Percentiles rank a stretch among this genome's conserved stretches.
These are phyloP conservation scores for Microglena sp. DNA, from an alignment of 139 green algal species.

Conservation along the genomic window DNA sequence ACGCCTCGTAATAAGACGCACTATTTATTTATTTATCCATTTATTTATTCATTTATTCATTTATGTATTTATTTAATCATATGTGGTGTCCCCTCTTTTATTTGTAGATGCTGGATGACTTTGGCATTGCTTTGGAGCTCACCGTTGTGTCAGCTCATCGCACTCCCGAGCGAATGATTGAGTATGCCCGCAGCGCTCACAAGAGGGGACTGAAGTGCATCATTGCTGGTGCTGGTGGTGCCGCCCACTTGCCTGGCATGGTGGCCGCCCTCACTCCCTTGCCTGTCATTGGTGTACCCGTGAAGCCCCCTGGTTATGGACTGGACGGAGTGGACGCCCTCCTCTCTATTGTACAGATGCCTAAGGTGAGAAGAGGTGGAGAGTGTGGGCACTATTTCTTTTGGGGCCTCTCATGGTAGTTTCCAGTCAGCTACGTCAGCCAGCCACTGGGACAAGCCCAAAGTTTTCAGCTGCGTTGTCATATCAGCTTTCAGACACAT, in stretches of 20 bases:
- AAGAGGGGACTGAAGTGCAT: constrained; percentile 69
- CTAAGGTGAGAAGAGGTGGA: too few species aligned
- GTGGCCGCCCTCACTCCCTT: constrained; percentile 91
- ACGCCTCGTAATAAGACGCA: too few species aligned
- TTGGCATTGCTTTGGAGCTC: constrained; percentile 70
- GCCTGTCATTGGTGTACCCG: constrained; percentile 92
- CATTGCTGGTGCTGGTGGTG: constrained; percentile 90
- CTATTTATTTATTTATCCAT: too few species aligned
- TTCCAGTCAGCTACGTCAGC: too few species aligned
- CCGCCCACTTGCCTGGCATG: constrained; percentile 95
- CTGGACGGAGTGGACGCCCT: constrained; percentile 94
- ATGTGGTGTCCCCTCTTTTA: constrained; percentile 3
- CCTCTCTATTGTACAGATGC: constrained; percentile 93
- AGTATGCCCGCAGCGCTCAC: constrained; percentile 74
- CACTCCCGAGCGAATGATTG: constrained; percentile 89
- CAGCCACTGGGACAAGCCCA: too few species aligned
- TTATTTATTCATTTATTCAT: too few species aligned
- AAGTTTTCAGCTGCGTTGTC: too few species aligned
- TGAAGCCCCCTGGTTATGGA: constrained; percentile 66
- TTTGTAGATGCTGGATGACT: constrained; percentile 53
- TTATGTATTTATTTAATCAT: too few species aligned
- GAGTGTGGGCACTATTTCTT: too few species aligned
- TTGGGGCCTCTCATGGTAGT: too few species aligned
- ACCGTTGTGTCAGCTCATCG: constrained; percentile 91
- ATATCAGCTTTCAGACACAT: too few species aligned